These are phyloP conservation scores for Fusarium proliferatum DNA, from an alignment of 2,329 filamentous ascomycete species.

Conservation along the genomic window DNA sequence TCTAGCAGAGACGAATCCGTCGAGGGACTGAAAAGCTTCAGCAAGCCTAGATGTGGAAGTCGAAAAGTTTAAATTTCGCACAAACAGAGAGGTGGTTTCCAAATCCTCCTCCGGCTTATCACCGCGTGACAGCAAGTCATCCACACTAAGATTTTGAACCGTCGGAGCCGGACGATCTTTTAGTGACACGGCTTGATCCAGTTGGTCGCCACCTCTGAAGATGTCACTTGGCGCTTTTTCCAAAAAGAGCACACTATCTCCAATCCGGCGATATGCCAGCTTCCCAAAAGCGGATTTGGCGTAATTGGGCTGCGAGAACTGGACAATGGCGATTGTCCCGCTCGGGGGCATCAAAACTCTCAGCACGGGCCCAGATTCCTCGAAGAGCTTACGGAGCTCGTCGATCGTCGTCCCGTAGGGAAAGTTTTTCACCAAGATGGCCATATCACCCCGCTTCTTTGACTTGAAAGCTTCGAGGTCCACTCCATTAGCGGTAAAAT, in stretches of 20 bases:
- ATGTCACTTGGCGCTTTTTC: constrained; percentile 92
- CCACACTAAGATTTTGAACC: constrained; percentile 72
- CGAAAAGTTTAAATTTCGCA: constrained; percentile 92
- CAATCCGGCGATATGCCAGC: constrained; percentile 89
- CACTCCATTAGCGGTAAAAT: constrained; percentile 87
- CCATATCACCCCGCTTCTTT: constrained; percentile 83
- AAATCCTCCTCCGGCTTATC: constrained; percentile 64
- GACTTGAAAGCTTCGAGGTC: constrained; percentile 93
- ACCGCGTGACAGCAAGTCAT: constrained; percentile 73
- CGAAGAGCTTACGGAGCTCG: constrained; percentile 83
- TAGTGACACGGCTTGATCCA: constrained; percentile 45
- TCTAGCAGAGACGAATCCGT: constrained; percentile 87
- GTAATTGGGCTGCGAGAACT: constrained; percentile 82
- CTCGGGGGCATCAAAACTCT: constrained; percentile 91
- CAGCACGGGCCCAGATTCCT: constrained; percentile 84
- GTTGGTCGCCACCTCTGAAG: constrained; percentile 61
- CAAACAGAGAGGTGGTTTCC: constrained; percentile 84
- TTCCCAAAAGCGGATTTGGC: constrained; percentile 86
- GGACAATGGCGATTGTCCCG: constrained; percentile 92
- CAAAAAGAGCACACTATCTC: constrained; percentile 89
- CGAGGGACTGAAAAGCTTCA: constrained; percentile 81
- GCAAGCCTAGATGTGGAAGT: constrained; percentile 82
- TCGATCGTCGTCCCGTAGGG: constrained; percentile 83
- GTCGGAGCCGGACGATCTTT: constrained; percentile 53
- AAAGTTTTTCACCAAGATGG: constrained; percentile 95